Evolutionary conservation across 1,139 yeast species (phyloP), one percentile per base, ranked within the genome.

Genomic region (Saccharomyces hybrid): DNA sequence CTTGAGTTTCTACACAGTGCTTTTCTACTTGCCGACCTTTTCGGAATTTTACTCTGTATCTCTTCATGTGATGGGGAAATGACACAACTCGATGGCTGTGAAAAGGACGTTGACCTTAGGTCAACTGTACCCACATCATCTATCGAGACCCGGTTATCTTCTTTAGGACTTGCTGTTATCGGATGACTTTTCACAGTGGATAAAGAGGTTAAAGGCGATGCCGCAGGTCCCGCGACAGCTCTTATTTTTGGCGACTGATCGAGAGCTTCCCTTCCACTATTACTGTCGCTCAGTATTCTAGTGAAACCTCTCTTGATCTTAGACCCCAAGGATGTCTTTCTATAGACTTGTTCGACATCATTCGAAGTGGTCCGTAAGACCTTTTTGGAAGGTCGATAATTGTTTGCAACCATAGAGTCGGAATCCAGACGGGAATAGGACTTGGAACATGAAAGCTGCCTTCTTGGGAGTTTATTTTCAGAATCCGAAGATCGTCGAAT

Each of bases 231-330:
- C 23, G 5, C 23, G 9, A 11, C 23, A 14, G 6, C 42, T 38
- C 4, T 8, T 14, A 8, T 14, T 14, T 38, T 38, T 9, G 42
- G 42, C 25, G 58, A 50, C 9, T 55, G 44, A 14, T 60, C 52
- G 29, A 55, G 55, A 25, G 55, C 56, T 47, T 57, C 53, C 28
- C 53, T 52, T 11, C 57, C 51, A 3, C 57, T 50, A 5, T 57
- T 58, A 46, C 62, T 57, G 38, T 58, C 53, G 47, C 66, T 62
- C 29, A 66, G 62, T 19, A 66, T 65, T 49, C 68, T 58, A 6
- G 69, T 59, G 27, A 66, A 53, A 7, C 69, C 64, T 46, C 60
- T 59, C 48, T 60, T 65, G 48, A 66, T 64, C 46, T 63, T 62
- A 26, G 67, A 60, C 9, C 69, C 63, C 29, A 66, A 56, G 2